These are phyloP conservation scores for Syzygium oleosum DNA, from an alignment of 345 rosid genomes.

Conservation along the genomic window DNA sequence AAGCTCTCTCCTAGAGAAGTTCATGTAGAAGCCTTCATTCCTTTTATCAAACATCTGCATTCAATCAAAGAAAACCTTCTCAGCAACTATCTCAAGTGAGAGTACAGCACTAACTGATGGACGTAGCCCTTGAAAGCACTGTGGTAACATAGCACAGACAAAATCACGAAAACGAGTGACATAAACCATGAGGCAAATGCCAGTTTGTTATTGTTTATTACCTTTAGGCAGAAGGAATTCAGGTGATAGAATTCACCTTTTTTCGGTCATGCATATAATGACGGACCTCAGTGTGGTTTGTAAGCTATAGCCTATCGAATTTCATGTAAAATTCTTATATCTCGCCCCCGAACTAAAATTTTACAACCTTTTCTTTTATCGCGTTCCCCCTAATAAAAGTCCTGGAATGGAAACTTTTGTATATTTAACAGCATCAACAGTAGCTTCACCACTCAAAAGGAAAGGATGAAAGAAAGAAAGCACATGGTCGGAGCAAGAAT, in stretches of 20 bases:
- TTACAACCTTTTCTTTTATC: neutral
- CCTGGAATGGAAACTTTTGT: neutral
- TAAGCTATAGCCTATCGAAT: neutral
- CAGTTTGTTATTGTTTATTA: neutral
- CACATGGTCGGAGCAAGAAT: neutral
- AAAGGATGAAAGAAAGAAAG: neutral
- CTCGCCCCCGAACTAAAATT: neutral
- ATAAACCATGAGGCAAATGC: neutral
- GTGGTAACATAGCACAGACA: neutral
- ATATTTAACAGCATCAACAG: neutral
- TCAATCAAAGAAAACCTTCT: neutral
- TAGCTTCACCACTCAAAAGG: neutral
- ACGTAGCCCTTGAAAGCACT: neutral
- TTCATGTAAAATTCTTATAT: neutral
- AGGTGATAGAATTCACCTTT: neutral
- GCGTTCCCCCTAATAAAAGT: neutral
- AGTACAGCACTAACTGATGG: neutral
- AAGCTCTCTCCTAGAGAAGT: constrained; percentile 66
- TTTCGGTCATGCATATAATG: neutral
- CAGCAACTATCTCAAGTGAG: neutral
- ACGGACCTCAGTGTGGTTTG: neutral
- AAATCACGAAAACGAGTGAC: neutral
- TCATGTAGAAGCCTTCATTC: constrained; percentile 24
- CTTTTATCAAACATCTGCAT: constrained; percentile 41
- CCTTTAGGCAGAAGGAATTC: neutral